A percentile compares a stretch with the other conserved stretches of the same genome.
Evolutionary conservation across 495 filamentous ascomycete species (phyloP).

Genomic region (Daldinia loculata): DNA sequence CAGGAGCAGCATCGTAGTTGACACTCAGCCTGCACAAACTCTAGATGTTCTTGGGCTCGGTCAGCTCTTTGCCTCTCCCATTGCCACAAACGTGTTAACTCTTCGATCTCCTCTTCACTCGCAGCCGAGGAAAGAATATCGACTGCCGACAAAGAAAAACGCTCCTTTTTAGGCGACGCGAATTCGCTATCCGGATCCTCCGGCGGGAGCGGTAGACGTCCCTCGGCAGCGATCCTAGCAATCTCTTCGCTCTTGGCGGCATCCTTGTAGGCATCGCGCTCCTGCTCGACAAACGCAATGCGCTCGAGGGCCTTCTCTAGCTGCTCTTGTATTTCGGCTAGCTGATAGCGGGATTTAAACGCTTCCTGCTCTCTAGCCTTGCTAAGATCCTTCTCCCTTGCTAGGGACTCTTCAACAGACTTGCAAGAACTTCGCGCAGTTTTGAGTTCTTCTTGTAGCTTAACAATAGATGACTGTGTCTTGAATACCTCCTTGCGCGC

Average conservation of each 20-base stretch:
- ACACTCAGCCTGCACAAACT: slow-evolving; percentile 87
- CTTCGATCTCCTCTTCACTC: slow-evolving; percentile 62
- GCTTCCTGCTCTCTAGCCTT: slow-evolving; percentile 74
- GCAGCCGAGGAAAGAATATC: slow-evolving; percentile 54
- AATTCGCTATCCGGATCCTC: slow-evolving; percentile 55
- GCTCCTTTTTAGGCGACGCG: slow-evolving; percentile 56
- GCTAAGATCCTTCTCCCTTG: slow-evolving; percentile 58
- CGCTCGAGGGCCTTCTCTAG: slow-evolving; percentile 69
- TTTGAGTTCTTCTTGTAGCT: slow-evolving; percentile 85
- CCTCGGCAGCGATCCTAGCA: slow-evolving; percentile 70
- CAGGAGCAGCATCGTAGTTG: slow-evolving; percentile 76
- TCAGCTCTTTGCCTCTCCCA: slow-evolving; percentile 71
- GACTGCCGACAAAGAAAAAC: slow-evolving; percentile 49
- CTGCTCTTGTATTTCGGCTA: slow-evolving; percentile 79
- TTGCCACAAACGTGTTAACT: slow-evolving; percentile 67
- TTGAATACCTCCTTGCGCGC: slow-evolving; percentile 88
- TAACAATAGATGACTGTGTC: slow-evolving; percentile 76
- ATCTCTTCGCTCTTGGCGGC: slow-evolving; percentile 66
- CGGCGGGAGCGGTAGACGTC: slow-evolving; percentile 66
- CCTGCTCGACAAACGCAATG: slow-evolving; percentile 72
- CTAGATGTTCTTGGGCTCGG: slow-evolving; percentile 73
- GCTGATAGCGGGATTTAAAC: slow-evolving; percentile 75
- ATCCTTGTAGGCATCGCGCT: slow-evolving; percentile 71
- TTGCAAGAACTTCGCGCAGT: slow-evolving; percentile 62
- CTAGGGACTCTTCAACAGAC: slow-evolving; percentile 51